These are phyloP conservation scores for Anthoceros angustus DNA, from an alignment of 225 moss, liverwort and hornwort species.

Conservation along the genomic window DNA sequence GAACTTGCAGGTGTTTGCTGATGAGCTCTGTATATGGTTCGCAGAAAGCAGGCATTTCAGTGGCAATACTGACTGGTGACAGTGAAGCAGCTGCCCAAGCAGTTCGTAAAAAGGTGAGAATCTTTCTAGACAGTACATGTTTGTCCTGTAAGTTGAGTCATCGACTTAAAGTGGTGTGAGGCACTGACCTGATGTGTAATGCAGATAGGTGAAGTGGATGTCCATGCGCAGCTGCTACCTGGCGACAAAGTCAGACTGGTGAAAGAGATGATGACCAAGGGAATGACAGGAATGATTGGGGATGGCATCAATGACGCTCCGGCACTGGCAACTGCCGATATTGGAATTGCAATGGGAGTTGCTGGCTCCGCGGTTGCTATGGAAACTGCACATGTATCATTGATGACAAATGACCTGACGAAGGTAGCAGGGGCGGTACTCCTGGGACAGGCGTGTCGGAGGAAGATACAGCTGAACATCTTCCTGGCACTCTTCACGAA, in stretches of 20 bases:
- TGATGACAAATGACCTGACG: slow-evolving; percentile 92
- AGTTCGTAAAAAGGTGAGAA: slow-evolving; percentile 44
- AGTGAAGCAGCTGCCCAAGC: slow-evolving; percentile 49
- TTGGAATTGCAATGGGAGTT: slow-evolving; percentile 97
- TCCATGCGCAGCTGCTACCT: slow-evolving; percentile 66
- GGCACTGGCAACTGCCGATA: slow-evolving; percentile 76
- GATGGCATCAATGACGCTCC: slow-evolving; percentile 98
- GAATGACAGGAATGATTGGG: slow-evolving; percentile 76
- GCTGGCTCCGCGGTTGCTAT: slow-evolving; percentile 93
- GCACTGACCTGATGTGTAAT: background rate
- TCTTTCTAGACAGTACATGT: background rate
- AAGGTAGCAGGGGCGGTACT: slow-evolving; percentile 55
- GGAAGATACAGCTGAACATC: slow-evolving; percentile 70
- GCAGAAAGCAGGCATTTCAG: slow-evolving; percentile 55
- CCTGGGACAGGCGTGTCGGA: slow-evolving; percentile 47
- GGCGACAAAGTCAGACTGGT: slow-evolving; percentile 76
- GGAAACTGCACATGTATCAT: slow-evolving; percentile 89
- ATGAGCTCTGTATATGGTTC: too few species aligned
- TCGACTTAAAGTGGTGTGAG: slow-evolving; percentile 2
- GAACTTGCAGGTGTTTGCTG: too few species aligned
- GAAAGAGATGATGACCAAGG: slow-evolving; percentile 45
- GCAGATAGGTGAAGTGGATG: slow-evolving; percentile 78
- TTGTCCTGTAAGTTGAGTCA: too few species aligned
- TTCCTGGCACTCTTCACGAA: slow-evolving; percentile 59
- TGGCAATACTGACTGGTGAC: slow-evolving; percentile 91